Evolutionary conservation across 2,329 filamentous ascomycete species (phyloP).

Genomic region (Xylariomycetidae sp.): DNA sequence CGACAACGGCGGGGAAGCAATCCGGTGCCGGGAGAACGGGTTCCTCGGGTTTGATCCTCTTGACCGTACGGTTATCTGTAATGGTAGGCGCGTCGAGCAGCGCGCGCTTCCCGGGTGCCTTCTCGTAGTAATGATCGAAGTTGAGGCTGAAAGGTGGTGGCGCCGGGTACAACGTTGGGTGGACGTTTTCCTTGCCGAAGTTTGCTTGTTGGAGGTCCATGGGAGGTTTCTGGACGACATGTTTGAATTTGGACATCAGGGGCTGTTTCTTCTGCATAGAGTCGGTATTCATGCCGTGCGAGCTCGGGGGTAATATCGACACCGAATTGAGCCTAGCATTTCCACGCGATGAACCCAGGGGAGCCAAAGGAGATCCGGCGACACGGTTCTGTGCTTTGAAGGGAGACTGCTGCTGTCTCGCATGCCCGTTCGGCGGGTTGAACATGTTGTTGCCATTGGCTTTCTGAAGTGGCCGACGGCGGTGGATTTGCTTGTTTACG

Average conservation of each 20-base stretch:
- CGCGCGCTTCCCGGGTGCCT: constrained; percentile 52
- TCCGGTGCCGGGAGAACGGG: constrained; percentile 60
- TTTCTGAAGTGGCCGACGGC: constrained; percentile 43
- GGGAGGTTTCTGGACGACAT: constrained; percentile 49
- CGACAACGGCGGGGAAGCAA: constrained; percentile 75
- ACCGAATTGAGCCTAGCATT: constrained; percentile 64
- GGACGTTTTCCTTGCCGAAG: constrained; percentile 54
- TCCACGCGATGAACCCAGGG: constrained; percentile 48
- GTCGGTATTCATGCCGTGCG: constrained; percentile 54
- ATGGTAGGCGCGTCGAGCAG: constrained; percentile 70
- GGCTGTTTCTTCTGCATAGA: constrained; percentile 64
- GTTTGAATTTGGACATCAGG: constrained; percentile 55
- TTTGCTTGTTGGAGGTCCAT: constrained; percentile 34
- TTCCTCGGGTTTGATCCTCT: constrained; percentile 64
- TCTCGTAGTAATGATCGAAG: constrained; percentile 49
- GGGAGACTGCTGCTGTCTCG: constrained; percentile 57
- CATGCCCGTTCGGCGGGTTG: constrained; percentile 53
- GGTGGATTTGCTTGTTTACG: constrained; percentile 35
- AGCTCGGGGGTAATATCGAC: constrained; percentile 60
- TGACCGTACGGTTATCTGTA: constrained; percentile 61
- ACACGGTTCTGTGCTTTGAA: constrained; percentile 56
- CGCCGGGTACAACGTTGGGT: constrained; percentile 46
- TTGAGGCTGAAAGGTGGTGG: constrained; percentile 44
- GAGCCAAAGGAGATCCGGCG: constrained; percentile 56
- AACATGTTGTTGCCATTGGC: constrained; percentile 61